Evolutionary conservation across 768 basidiomycete genomes (phyloP).

Genomic region (Chalciporus sphaerocephalus): DNA sequence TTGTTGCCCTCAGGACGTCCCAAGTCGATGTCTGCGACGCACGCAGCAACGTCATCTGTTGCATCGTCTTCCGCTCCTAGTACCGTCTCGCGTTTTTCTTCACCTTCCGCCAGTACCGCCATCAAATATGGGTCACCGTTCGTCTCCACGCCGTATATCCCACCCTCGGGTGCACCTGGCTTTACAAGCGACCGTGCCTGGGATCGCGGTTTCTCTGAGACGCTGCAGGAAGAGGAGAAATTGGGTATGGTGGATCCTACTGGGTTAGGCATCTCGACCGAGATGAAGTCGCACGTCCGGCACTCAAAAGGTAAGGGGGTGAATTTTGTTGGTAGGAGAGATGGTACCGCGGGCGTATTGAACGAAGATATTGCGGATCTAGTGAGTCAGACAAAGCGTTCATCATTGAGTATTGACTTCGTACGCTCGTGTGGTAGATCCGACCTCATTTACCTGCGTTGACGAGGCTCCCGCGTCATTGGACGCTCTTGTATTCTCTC

Average conservation of each 20-base stretch:
- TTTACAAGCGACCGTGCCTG: constrained; percentile 61
- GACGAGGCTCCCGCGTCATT: constrained; percentile 60
- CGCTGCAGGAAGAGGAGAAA: constrained; percentile 40
- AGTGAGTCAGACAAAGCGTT: constrained; percentile 39
- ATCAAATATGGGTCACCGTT: constrained; percentile 52
- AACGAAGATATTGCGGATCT: constrained; percentile 50
- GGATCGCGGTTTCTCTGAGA: constrained; percentile 62
- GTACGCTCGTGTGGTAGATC: constrained; percentile 42
- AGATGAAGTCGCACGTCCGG: constrained; percentile 13
- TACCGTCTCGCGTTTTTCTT: constrained; percentile 11
- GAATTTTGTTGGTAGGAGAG: constrained; percentile 52
- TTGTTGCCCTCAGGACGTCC: constrained; percentile 34
- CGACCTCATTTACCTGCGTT: constrained; percentile 71
- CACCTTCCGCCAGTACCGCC: constrained; percentile 9
- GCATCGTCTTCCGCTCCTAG: constrained; percentile 14
- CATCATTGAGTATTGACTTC: not conserved
- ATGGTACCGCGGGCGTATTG: constrained; percentile 51
- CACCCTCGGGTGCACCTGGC: constrained; percentile 70
- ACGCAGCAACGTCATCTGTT: constrained; percentile 5
- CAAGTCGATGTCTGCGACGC: constrained; percentile 4
- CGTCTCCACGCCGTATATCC: constrained; percentile 39
- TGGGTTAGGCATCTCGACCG: constrained; percentile 44
- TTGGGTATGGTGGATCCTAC: constrained; percentile 34
- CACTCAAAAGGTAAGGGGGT: constrained; percentile 40
- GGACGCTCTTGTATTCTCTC: constrained; percentile 83